Percentiles rank a stretch among this genome's conserved stretches.
These are phyloP conservation scores for Lentinula edodes DNA, from an alignment of 768 basidiomycete species.

Conservation along the genomic window DNA sequence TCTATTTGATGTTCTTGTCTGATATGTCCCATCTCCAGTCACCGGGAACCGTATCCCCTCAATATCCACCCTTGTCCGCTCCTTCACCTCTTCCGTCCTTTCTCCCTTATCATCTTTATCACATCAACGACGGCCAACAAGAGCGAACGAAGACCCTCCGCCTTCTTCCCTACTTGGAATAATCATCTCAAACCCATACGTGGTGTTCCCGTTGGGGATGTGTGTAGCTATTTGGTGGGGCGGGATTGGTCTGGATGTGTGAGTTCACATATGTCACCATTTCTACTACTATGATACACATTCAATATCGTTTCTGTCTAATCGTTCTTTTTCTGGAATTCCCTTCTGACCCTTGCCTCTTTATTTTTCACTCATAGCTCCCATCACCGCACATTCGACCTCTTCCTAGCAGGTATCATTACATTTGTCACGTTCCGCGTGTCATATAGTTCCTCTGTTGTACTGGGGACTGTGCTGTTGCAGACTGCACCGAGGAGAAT, in stretches of 20 bases:
- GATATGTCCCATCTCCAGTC: conserved; percentile 25
- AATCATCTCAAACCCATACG: conserved; percentile 71
- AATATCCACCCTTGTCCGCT: conserved; percentile 41
- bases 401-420: conserved; percentile 75
- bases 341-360: not conserved
- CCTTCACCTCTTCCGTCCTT: conserved; percentile 34
- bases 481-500: conserved; percentile 83
- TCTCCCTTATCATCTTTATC: conserved; percentile 21
- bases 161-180: conserved; percentile 29
- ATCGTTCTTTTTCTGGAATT: not conserved
- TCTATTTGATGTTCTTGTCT: too few relatives aligned
- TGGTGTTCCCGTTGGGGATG: conserved; percentile 56
- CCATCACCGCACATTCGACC: conserved; percentile 72
- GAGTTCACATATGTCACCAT: conserved; percentile 19
- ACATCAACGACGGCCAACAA: conserved; percentile 13
- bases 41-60: conserved; percentile 61
- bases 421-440: conserved; percentile 76
- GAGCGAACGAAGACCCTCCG: conserved; percentile 13
- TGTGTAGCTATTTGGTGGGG: conserved; percentile 49
- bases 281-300: not conserved
- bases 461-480: conserved; percentile 80
- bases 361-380: conserved; percentile 15
- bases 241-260: conserved; percentile 52
- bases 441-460: conserved; percentile 78
- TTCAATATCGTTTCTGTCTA: too few relatives aligned